Evolutionary conservation across 176 grass and related monocot species (phyloP), one percentile per base, ranked within the genome.

Genomic region (Secale cereale): DNA sequence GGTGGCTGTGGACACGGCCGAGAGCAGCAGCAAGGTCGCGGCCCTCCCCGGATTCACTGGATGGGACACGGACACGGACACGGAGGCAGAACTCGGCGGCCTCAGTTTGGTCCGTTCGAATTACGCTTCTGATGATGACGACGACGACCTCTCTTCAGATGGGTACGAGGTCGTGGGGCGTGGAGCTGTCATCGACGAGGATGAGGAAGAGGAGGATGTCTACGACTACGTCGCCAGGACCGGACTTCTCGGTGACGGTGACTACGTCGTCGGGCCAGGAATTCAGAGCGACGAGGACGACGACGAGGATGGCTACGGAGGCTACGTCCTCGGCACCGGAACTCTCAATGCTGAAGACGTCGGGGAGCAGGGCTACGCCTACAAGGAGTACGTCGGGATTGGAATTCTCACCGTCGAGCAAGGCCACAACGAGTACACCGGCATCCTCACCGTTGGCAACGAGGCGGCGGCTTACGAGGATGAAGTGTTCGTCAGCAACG

Each of bases 91-190:
- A 0, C 71, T 41, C 6, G 48, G 76, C 36, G 59, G 28, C 63
- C 39, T 73, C 70, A 1, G 12, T 17, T 74, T 46, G 70, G 40
- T 27, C 71, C 43, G 26, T 29, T 50, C 75, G 13, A 79, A 59
- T 41, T 72, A 65, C n/a, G 75, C 57, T 79, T 88, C 66, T 0
- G 74, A 78, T 10, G 74, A 78, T 6, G 81, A 79, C 19, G 41
- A 30, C 19, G 40, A 50, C 43, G 43, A 52, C 43, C 43, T 20
- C 87, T 73, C 56, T 9, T 84, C 57, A 5, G 56, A 79, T 31
- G 66, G 35, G 0, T 84, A 72, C 12, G 37, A 83, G 22, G 4
- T 39, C 39, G 6, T 17, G 40, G 7, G 16, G 52, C 72, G 72
- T 50, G 43, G 16, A 48, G 25, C 40, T 17, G 23, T 4, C 70